These are phyloP conservation scores for Fusarium sp. DNA, from an alignment of 2,329 filamentous ascomycete genomes.

Conservation along the genomic window DNA sequence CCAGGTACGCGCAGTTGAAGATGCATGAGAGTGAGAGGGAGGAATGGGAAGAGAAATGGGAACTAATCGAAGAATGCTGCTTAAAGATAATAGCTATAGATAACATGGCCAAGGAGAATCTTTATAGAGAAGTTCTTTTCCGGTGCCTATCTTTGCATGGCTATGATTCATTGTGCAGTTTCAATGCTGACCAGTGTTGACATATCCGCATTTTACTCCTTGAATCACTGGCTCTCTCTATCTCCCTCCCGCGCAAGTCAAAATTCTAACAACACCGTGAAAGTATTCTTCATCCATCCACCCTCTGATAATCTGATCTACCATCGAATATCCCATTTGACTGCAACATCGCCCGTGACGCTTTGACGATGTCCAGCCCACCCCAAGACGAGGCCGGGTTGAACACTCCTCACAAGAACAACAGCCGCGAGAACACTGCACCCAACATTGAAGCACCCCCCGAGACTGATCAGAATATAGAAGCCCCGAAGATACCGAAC, in stretches of 20 bases:
- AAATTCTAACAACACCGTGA: too few species aligned
- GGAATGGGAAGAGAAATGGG: neutral
- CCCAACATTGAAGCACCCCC: too few species aligned
- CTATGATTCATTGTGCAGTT: neutral
- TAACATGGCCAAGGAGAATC: neutral
- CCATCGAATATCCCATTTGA: neutral
- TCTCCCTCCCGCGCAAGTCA: neutral
- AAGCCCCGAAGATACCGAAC: neutral
- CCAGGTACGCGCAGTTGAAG: neutral
- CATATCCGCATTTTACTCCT: neutral
- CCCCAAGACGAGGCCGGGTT: neutral
- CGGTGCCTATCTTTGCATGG: neutral
- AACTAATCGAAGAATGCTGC: neutral
- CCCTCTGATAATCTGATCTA: too few species aligned
- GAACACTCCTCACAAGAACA: neutral
- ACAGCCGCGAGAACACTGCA: neutral
- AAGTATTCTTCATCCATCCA: neutral
- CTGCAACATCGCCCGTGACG: too few species aligned
- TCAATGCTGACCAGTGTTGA: neutral
- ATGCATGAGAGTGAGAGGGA: neutral
- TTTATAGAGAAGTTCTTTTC: neutral
- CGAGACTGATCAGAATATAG: neutral
- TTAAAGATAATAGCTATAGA: neutral
- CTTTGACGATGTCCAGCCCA: neutral
- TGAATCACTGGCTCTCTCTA: neutral